Conservation (phyloP, 306 rosid species). For the Corylus americana region DNA sequence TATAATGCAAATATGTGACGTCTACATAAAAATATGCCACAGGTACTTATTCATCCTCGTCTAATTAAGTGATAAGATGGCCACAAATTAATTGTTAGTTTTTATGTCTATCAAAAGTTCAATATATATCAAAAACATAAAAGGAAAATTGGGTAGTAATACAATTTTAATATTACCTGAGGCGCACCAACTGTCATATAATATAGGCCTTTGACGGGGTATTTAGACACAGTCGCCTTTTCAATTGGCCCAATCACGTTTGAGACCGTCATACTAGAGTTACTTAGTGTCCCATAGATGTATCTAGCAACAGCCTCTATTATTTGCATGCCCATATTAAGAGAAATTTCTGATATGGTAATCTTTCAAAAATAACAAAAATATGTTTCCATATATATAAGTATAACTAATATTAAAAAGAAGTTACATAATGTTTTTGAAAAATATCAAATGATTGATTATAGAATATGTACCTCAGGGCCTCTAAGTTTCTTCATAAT, state of each 20-base stretch:
- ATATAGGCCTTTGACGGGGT: constrained; percentile 46
- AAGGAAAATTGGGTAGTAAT: too few relatives aligned
- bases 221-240: constrained; percentile 46
- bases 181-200: constrained; percentile 46
- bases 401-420: too few relatives aligned
- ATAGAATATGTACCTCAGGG: constrained; percentile 39
- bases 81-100: too few relatives aligned
- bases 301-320: constrained; percentile 45
- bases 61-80: too few relatives aligned
- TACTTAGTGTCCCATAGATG: constrained; percentile 30
- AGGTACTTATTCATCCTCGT: too few relatives aligned
- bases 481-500: constrained; percentile 42
- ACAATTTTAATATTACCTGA: constrained; percentile 33
- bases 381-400: too few relatives aligned
- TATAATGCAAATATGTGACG: too few relatives aligned
- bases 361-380: too few relatives aligned
- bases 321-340: background rate
- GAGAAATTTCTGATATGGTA: background rate
- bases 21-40: too few relatives aligned
- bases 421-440: background rate
- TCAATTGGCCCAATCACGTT: constrained; percentile 54
- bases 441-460: background rate
- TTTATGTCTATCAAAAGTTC: too few relatives aligned
- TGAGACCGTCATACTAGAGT: constrained; percentile 49
- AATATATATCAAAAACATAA: too few relatives aligned